These are phyloP conservation scores for Podila verticillata DNA, from an alignment of 192 early-diverging fungal species.

Conservation along the genomic window DNA sequence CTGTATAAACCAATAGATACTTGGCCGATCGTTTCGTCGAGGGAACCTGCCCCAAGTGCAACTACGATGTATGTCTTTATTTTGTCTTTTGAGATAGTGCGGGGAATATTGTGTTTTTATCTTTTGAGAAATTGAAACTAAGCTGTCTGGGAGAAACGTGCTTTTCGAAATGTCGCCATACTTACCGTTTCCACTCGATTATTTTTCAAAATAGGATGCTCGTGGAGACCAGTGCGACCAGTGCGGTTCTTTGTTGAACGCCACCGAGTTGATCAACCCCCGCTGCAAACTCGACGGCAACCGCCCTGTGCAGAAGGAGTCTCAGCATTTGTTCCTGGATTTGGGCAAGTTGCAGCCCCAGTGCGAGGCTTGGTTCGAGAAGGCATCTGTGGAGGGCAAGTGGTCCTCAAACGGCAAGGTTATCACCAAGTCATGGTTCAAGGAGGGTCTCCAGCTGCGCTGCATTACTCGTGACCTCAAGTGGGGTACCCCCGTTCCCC, in stretches of 20 bases:
- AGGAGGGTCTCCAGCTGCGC: constrained; percentile 90
- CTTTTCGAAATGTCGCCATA: background rate
- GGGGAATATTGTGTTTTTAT: background rate
- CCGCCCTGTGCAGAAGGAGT: constrained; percentile 81
- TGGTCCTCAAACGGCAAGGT: constrained; percentile 90
- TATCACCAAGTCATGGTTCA: constrained; percentile 94
- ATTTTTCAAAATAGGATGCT: constrained; percentile 70
- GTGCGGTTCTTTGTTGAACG: constrained; percentile 91
- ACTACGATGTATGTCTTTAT: constrained; percentile 65
- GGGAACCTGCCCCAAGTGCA: constrained; percentile 93
- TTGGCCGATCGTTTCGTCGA: constrained; percentile 98
- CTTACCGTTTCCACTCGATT: background rate
- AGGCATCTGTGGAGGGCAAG: constrained; percentile 74
- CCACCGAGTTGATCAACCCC: constrained; percentile 92
- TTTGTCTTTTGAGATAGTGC: background rate
- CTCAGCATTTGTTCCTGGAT: constrained; percentile 93
- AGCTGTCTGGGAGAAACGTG: background rate
- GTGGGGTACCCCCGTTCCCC: constrained; percentile 97
- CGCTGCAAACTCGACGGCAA: constrained; percentile 93
- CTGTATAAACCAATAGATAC: constrained; percentile 63
- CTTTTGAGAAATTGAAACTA: constrained; percentile 9
- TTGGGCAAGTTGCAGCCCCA: constrained; percentile 78
- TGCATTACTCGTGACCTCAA: constrained; percentile 99
- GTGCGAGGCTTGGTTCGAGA: constrained; percentile 80
- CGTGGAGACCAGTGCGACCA: constrained; percentile 99